These are phyloP conservation scores for Phaeotremella fagi DNA, from an alignment of 768 basidiomycete species.

Conservation along the genomic window DNA sequence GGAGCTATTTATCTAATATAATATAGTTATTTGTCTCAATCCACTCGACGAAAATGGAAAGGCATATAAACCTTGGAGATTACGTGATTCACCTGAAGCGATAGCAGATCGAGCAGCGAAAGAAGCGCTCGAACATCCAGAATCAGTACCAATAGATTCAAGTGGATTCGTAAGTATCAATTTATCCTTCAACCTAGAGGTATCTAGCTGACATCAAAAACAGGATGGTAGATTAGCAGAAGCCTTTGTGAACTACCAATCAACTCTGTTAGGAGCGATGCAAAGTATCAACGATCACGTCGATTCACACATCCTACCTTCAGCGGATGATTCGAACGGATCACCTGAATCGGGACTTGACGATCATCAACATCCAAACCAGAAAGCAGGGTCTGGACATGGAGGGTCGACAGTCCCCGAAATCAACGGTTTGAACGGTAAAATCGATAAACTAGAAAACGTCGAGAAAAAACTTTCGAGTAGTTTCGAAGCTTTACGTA, in stretches of 20 bases:
- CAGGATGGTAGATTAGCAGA: conserved; percentile 44
- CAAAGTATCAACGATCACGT: conserved; percentile 31
- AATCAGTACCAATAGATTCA: neutral
- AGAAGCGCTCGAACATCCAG: conserved; percentile 9
- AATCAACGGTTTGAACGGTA: conserved; percentile 13
- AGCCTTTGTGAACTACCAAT: conserved; percentile 46
- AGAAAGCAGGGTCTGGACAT: neutral
- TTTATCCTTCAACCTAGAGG: neutral
- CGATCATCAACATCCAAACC: neutral
- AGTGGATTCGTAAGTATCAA: conserved; percentile 9
- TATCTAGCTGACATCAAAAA: neutral
- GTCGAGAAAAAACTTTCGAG: conserved; percentile 15
- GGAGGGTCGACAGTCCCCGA: neutral
- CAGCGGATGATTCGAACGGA: conserved; percentile 7
- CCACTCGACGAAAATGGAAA: conserved; percentile 36
- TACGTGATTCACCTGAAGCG: conserved; percentile 42
- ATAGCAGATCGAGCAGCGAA: conserved; percentile 29
- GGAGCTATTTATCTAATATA: neutral
- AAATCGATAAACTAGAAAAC: conserved; percentile 17
- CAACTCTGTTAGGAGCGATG: conserved; percentile 39
- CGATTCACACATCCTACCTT: conserved; percentile 7
- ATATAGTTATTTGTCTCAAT: conserved; percentile 47
- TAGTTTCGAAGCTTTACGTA: conserved; percentile 16
- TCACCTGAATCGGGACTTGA: neutral
- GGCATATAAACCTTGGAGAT: conserved; percentile 42